These are phyloP conservation scores for Lasiosphaeriaceae sp. DNA, from an alignment of 495 filamentous ascomycete genomes.

Conservation along the genomic window DNA sequence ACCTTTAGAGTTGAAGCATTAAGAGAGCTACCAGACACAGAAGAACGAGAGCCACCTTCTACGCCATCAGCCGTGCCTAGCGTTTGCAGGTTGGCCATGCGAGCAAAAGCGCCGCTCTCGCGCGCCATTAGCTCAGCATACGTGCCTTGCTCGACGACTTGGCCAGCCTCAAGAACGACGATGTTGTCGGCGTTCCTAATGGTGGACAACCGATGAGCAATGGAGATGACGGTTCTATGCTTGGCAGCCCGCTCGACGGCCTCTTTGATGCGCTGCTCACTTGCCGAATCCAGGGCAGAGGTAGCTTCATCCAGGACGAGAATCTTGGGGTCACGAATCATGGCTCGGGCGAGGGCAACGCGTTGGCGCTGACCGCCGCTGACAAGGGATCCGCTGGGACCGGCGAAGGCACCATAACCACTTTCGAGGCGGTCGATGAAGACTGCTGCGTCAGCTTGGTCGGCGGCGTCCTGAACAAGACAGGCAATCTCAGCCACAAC, in stretches of 20 bases:
- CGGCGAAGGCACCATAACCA: slow-evolving; percentile 85
- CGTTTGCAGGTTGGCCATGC: slow-evolving; percentile 48
- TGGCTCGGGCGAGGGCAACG: slow-evolving; percentile 73
- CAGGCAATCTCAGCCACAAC: slow-evolving; percentile 54
- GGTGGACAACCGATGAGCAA: slow-evolving; percentile 93
- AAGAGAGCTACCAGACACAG: slow-evolving; percentile 10
- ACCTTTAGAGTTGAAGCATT: slow-evolving; percentile 16
- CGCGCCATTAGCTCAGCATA: slow-evolving; percentile 59
- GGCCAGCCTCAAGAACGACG: slow-evolving; percentile 78
- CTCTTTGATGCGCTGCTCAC: slow-evolving; percentile 87
- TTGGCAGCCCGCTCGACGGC: slow-evolving; percentile 78
- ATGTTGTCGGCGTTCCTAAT: slow-evolving; percentile 91
- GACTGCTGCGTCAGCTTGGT: slow-evolving; percentile 83
- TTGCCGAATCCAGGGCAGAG: slow-evolving; percentile 82
- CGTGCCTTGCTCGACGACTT: slow-evolving; percentile 75
- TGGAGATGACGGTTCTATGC: slow-evolving; percentile 85
- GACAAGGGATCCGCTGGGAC: slow-evolving; percentile 81
- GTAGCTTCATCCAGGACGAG: slow-evolving; percentile 90
- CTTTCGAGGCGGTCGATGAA: slow-evolving; percentile 79
- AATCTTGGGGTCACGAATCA: slow-evolving; percentile 84
- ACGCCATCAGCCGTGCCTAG: slow-evolving; percentile 17
- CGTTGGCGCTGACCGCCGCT: slow-evolving; percentile 93
- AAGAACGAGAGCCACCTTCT: not conserved
- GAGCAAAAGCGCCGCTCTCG: slow-evolving; percentile 46
- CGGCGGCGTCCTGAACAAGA: slow-evolving; percentile 70